Evolutionary conservation across 2,329 filamentous ascomycete genomes (phyloP).

Genomic region (Apiospora phragmitis): DNA sequence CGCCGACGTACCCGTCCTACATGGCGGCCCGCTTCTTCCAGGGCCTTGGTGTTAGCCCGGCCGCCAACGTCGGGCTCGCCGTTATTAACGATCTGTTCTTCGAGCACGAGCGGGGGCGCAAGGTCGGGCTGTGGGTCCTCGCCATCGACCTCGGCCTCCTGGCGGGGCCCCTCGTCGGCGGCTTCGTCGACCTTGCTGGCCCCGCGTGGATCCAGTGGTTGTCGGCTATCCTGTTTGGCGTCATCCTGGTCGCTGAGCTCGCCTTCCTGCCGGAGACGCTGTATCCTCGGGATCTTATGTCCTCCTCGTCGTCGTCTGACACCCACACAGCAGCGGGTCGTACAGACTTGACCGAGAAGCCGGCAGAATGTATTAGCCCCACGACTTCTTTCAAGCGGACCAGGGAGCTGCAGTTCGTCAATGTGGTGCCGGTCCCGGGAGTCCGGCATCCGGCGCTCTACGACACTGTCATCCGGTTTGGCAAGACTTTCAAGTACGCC

Average conservation of each 20-base stretch:
- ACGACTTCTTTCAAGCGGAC: conserved; percentile 35
- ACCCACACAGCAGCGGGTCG: background rate
- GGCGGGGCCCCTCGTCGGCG: conserved; percentile 46
- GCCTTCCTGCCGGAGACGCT: conserved; percentile 56
- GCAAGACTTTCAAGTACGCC: conserved; percentile 46
- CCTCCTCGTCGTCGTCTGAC: conserved; percentile 36
- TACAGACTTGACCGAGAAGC: background rate
- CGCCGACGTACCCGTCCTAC: conserved; percentile 45
- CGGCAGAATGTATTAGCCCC: background rate
- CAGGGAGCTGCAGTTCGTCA: conserved; percentile 44
- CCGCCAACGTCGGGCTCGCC: conserved; percentile 54
- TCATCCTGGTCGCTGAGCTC: conserved; percentile 47
- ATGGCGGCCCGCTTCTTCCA: conserved; percentile 62
- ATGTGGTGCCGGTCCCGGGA: conserved; percentile 46
- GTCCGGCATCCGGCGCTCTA: conserved; percentile 51
- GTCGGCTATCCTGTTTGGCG: conserved; percentile 51
- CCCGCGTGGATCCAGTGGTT: conserved; percentile 56
- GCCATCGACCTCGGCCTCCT: conserved; percentile 54
- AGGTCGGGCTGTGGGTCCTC: conserved; percentile 57
- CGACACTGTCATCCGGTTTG: conserved; percentile 45
- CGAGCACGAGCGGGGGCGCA: conserved; percentile 55
- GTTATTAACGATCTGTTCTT: conserved; percentile 57
- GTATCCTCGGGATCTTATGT: conserved; percentile 53
- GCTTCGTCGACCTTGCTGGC: conserved; percentile 48
- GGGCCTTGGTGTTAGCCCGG: conserved; percentile 55